phyloP scores from a whole-genome alignment of 1,284 basidiomycete genomes.

The Sporisorium reilianum region DNA sequence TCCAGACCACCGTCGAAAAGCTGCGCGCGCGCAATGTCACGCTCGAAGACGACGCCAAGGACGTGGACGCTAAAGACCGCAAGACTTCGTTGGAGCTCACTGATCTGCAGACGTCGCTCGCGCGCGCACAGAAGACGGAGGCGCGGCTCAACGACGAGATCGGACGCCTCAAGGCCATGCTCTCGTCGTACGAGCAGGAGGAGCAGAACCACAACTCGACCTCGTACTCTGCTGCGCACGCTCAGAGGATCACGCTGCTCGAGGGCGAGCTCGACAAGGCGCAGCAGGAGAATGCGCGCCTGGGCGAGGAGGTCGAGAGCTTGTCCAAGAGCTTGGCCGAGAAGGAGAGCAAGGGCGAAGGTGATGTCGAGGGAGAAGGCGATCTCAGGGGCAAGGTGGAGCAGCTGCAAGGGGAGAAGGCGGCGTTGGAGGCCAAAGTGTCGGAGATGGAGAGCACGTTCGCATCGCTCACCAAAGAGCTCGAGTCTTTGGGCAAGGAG shows the following conservation, averaged over 20 bases:
- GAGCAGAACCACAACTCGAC: slow-evolving; percentile 45
- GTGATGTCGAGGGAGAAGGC: slow-evolving; percentile 3
- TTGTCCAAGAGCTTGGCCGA: slow-evolving; percentile 11
- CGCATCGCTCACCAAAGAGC: slow-evolving; percentile 67
- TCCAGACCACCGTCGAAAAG: slow-evolving; percentile 36
- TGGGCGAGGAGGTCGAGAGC: slow-evolving; percentile 18
- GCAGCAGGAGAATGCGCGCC: slow-evolving; percentile 13
- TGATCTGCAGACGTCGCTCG: slow-evolving; percentile 52
- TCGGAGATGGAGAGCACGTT: slow-evolving; percentile 49
- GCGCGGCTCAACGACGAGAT: slow-evolving; percentile 45
- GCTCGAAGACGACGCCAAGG: slow-evolving; percentile 50
- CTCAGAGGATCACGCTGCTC: slow-evolving; percentile 61
- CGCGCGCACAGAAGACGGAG: slow-evolving; percentile 19
- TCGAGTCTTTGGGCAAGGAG: slow-evolving; percentile 78
- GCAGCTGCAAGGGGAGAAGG: slow-evolving; percentile 11
- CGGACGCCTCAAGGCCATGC: slow-evolving; percentile 44
- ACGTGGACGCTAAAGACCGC: slow-evolving; percentile 49
- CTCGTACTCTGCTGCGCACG: slow-evolving; percentile 59
- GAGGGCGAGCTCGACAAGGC: slow-evolving; percentile 48
- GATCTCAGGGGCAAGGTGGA: slow-evolving; percentile 6
- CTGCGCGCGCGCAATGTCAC: slow-evolving; percentile 36
- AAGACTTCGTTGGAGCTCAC: slow-evolving; percentile 56
- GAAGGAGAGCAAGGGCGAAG: slow-evolving; percentile 22
- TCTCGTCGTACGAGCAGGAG: slow-evolving; percentile 58
- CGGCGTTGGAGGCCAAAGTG: slow-evolving; percentile 53